Conservation (phyloP, 257 asterid genomes). For the Forsythia suspensa region DNA sequence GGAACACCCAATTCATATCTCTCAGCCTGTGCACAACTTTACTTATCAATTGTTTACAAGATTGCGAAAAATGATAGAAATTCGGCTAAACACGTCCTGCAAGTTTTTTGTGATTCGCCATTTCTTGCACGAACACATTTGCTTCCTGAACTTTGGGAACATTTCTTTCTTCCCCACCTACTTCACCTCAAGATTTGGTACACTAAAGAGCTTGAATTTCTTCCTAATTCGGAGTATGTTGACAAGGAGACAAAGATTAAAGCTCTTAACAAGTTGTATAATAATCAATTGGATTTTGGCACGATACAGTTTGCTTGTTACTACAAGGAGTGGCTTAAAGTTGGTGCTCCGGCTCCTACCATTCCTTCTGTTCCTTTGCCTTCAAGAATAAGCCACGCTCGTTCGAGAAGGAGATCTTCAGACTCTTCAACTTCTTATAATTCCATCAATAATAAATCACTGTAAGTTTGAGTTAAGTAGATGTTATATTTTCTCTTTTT, state of each 20-base stretch:
- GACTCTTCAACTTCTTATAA: conserved; percentile 46
- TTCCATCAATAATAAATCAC: conserved; percentile 41
- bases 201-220: conserved; percentile 48
- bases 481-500: background rate
- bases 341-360: conserved; percentile 65
- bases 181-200: conserved; percentile 88
- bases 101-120: conserved; percentile 62
- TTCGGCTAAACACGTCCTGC: conserved; percentile 63
- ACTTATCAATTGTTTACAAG: conserved; percentile 66
- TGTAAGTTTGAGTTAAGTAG: conserved; percentile 47
- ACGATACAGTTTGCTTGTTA: conserved; percentile 62
- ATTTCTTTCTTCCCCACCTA: conserved; percentile 80
- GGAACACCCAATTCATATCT: conserved; percentile 35
- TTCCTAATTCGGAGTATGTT: conserved; percentile 27
- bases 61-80: conserved; percentile 50
- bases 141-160: conserved; percentile 81
- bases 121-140: conserved; percentile 62
- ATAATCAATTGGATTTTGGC: conserved; percentile 63
- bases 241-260: conserved; percentile 42
- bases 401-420: conserved; percentile 54
- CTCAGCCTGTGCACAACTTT: conserved; percentile 71
- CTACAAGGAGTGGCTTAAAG: conserved; percentile 76
- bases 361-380: conserved; percentile 72
- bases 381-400: conserved; percentile 29
- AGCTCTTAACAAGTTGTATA: conserved; percentile 47